Evolutionary conservation across 225 moss, liverwort and hornwort genomes (phyloP).

Genomic region (Rhytidiadelphus loreus): DNA sequence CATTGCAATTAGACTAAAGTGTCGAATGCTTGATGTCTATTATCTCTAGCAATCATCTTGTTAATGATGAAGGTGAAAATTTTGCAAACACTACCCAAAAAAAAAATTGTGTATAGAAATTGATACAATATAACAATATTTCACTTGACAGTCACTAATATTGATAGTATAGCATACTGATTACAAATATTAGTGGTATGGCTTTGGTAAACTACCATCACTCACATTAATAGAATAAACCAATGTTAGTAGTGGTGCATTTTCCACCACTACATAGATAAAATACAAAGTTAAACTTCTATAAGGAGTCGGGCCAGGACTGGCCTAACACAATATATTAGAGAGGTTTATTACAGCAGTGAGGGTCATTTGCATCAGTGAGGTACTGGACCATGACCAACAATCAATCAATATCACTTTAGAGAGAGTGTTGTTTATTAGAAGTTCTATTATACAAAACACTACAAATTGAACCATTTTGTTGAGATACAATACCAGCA

Average conservation of each 20-base stretch:
- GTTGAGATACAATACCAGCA: not conserved
- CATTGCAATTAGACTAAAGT: too few species aligned
- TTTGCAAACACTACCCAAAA: not conserved
- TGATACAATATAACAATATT: not conserved
- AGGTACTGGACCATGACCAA: too few species aligned
- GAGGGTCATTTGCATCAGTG: too few species aligned
- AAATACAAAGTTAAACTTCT: not conserved
- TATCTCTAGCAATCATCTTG: too few species aligned
- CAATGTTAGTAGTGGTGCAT: too few species aligned
- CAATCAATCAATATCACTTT: too few species aligned
- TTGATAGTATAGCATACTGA: not conserved
- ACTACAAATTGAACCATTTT: not conserved
- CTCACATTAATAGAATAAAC: not conserved
- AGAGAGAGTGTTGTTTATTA: too few species aligned
- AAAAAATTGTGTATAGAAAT: not conserved
- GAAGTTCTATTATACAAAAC: not conserved
- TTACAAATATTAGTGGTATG: not conserved
- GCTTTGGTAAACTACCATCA: too few species aligned
- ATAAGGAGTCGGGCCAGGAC: accelerated
- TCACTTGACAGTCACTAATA: too few species aligned
- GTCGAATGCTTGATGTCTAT: not conserved
- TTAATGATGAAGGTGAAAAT: not conserved
- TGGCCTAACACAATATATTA: too few species aligned
- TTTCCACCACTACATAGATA: not conserved
- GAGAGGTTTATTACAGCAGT: too few species aligned